Evolutionary conservation across 2,329 filamentous ascomycete species (phyloP).

Genomic region (Blastomyces parvus): DNA sequence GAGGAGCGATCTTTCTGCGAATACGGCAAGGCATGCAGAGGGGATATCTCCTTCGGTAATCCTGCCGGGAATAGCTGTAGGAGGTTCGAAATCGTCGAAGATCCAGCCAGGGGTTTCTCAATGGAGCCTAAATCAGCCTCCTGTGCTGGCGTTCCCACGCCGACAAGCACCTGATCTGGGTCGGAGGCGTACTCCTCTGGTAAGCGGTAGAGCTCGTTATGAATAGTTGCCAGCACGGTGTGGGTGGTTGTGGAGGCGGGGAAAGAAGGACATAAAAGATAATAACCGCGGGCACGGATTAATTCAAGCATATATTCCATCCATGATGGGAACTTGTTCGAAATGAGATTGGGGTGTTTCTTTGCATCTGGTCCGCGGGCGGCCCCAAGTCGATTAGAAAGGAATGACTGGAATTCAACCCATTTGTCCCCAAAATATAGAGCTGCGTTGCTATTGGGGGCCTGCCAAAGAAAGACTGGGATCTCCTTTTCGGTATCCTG

Average conservation of each 20-base stretch:
- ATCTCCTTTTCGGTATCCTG: constrained; percentile 23
- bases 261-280: constrained; percentile 65
- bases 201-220: constrained; percentile 61
- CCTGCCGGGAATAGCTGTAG: constrained; percentile 39
- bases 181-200: constrained; percentile 57
- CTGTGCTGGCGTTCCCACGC: neutral
- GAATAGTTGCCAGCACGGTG: constrained; percentile 57
- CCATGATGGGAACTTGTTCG: constrained; percentile 63
- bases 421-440: constrained; percentile 80
- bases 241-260: constrained; percentile 33
- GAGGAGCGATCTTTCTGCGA: constrained; percentile 33
- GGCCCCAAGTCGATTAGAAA: constrained; percentile 50
- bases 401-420: constrained; percentile 73
- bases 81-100: constrained; percentile 41
- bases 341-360: constrained; percentile 46
- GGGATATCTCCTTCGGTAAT: constrained; percentile 39
- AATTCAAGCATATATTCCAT: constrained; percentile 69
- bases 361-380: constrained; percentile 12
- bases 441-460: constrained; percentile 70
- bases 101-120: constrained; percentile 27
- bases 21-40: constrained; percentile 55
- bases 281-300: constrained; percentile 66
- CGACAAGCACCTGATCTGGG: constrained; percentile 12
- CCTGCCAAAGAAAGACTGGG: constrained; percentile 72
- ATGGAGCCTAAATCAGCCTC: constrained; percentile 8